Evolutionary conservation across 495 filamentous ascomycete species (phyloP).

Genomic region (Mycothermus thermophilus): DNA sequence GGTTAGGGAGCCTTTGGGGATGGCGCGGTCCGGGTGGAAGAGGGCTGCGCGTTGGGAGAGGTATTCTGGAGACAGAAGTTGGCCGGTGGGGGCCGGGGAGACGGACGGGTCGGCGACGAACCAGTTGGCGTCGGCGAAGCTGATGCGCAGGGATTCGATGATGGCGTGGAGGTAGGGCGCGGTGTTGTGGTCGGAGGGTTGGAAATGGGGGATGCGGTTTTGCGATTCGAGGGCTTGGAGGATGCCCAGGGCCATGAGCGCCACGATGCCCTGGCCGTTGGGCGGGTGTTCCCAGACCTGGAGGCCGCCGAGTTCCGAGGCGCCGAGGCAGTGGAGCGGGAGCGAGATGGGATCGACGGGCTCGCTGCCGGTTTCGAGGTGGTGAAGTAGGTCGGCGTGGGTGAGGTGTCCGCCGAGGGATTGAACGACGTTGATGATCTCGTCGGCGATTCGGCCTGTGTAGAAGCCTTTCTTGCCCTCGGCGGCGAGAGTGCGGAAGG

Average conservation of each 20-base stretch:
- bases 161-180: conserved; percentile 67
- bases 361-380: conserved; percentile 62
- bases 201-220: conserved; percentile 58
- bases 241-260: conserved; percentile 85
- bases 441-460: conserved; percentile 64
- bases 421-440: conserved; percentile 61
- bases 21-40: conserved; percentile 20
- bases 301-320: conserved; percentile 27
- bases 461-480: conserved; percentile 90
- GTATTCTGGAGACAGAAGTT: conserved; percentile 41
- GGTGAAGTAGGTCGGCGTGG: conserved; percentile 64
- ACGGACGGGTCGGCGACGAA: conserved; percentile 75
- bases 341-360: conserved; percentile 69
- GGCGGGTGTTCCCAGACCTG: conserved; percentile 94
- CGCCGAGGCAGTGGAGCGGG: conserved; percentile 55
- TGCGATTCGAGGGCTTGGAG: conserved; percentile 67
- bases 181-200: conserved; percentile 55
- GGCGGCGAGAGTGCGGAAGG: conserved; percentile 64
- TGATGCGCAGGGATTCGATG: conserved; percentile 80
- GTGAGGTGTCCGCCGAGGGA: conserved; percentile 66
- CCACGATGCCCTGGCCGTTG: conserved; percentile 95
- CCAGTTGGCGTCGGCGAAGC: conserved; percentile 83
- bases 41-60: conserved; percentile 27
- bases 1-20: conserved; percentile 6
- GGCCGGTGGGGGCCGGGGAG: conserved; percentile 46